A percentile compares a stretch with the other conserved stretches of the same genome.
Evolutionary conservation across 352 stramenopile genomes (phyloP).

Genomic region (Peronospora farinosa): DNA sequence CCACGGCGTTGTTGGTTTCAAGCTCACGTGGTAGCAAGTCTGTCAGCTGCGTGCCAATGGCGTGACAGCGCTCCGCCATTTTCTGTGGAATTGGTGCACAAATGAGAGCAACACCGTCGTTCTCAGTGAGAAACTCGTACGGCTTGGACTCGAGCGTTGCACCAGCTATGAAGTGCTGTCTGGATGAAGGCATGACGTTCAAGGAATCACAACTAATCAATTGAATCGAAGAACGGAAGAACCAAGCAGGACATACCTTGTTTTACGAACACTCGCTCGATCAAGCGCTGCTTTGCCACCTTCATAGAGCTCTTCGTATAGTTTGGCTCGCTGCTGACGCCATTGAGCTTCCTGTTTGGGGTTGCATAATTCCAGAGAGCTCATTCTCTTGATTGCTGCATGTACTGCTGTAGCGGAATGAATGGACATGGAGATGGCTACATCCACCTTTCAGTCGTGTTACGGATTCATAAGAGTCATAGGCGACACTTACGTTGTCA

Average conservation of each 20-base stretch:
- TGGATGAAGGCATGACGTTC: conserved; percentile 3
- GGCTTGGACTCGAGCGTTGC: conserved; percentile 38
- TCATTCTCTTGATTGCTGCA: conserved; percentile 22
- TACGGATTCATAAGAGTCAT: background rate
- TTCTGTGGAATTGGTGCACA: conserved; percentile 35
- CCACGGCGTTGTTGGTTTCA: conserved; percentile 28
- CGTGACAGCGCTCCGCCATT: conserved; percentile 35
- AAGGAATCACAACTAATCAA: background rate
- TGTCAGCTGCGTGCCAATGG: conserved; percentile 39
- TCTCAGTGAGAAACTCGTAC: conserved; percentile 40
- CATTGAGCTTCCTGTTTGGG: conserved; percentile 39
- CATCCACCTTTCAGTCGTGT: background rate
- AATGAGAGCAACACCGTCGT: conserved; percentile 45
- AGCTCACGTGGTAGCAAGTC: conserved; percentile 34
- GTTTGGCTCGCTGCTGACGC: conserved; percentile 30
- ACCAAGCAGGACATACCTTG: conserved; percentile 23
- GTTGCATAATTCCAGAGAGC: conserved; percentile 7
- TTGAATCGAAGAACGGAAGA: background rate
- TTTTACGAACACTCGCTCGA: conserved; percentile 30
- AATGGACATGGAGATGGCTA: background rate
- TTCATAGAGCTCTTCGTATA: conserved; percentile 36
- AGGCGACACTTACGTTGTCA: conserved; percentile 46
- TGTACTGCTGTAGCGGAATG: no score
- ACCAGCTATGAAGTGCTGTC: conserved; percentile 32
- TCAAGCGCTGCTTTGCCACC: conserved; percentile 34